These are phyloP conservation scores for Diplocarpon mali DNA, from an alignment of 2,329 filamentous ascomycete species.

Conservation along the genomic window DNA sequence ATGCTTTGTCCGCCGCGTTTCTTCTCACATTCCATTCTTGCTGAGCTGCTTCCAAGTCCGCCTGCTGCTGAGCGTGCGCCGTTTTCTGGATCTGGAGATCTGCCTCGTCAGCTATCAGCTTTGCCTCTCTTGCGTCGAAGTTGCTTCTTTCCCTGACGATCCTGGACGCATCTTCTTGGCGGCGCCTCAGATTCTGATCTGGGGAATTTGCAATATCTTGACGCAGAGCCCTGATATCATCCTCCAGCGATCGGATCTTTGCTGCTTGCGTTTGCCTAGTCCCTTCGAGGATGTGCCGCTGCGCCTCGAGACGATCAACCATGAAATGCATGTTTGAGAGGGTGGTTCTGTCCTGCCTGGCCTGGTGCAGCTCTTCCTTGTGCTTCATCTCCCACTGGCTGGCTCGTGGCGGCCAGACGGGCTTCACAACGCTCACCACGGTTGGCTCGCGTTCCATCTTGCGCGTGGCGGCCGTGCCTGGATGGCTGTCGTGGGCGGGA, in stretches of 20 bases:
- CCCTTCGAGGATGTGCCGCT: neutral
- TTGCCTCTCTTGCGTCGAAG: neutral
- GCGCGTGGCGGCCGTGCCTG: constrained; percentile 34
- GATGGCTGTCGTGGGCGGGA: constrained; percentile 38
- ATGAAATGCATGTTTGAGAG: constrained; percentile 1
- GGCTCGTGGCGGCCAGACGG: constrained; percentile 21
- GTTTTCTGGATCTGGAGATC: too few relatives aligned
- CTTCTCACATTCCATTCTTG: neutral
- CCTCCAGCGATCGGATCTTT: neutral
- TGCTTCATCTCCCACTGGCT: constrained; percentile 21
- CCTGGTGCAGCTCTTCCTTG: constrained; percentile 13
- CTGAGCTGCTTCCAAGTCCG: neutral
- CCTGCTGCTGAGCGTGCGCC: neutral
- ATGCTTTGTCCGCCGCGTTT: neutral
- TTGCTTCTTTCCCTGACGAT: neutral
- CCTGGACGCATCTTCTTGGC: neutral
- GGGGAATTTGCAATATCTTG: neutral
- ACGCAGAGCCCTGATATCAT: neutral
- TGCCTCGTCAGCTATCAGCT: too few relatives aligned
- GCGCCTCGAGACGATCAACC: neutral
- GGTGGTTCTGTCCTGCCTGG: neutral
- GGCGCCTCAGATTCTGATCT: neutral
- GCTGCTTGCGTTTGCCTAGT: neutral
- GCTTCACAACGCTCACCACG: constrained; percentile 24
- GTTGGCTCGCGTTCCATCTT: constrained; percentile 36